Evolutionary conservation across 2,329 filamentous ascomycete genomes (phyloP).

Genomic region (Penicillium aurantiogriseum): DNA sequence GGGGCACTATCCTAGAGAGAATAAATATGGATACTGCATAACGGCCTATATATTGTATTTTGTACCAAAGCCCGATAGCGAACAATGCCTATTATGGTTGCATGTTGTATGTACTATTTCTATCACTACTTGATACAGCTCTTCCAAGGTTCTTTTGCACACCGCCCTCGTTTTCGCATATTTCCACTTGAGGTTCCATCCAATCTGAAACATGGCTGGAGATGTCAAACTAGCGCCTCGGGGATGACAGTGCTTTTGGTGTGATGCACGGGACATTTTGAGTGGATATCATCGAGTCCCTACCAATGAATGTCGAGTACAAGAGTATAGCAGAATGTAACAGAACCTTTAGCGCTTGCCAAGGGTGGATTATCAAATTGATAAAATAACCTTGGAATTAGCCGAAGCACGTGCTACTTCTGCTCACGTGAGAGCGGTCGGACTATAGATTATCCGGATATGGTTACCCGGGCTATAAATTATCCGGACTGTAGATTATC

Average conservation of each 20-base stretch:
- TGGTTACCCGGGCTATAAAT: too few relatives aligned
- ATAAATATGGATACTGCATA: neutral
- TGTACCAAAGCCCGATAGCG: neutral
- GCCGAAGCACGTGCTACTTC: neutral
- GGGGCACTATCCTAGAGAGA: neutral
- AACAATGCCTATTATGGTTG: neutral
- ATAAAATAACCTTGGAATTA: neutral
- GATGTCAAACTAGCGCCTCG: conserved; percentile 20
- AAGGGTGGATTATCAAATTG: neutral
- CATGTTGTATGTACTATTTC: neutral
- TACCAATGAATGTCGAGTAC: neutral
- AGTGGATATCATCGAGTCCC: neutral
- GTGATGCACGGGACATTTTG: neutral
- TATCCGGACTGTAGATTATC: too few relatives aligned
- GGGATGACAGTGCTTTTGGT: conserved; percentile 11
- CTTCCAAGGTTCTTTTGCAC: neutral
- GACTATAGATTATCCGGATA: too few relatives aligned
- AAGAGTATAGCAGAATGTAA: neutral
- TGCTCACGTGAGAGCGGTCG: neutral
- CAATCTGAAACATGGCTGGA: conserved; percentile 24
- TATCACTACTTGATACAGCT: neutral
- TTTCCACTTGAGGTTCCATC: conserved; percentile 2
- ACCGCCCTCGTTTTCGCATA: neutral
- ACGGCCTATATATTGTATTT: neutral
- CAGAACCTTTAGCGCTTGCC: neutral